phyloP scores from a whole-genome alignment of 2,329 filamentous ascomycete genomes.

The Cordyceps javanica region DNA sequence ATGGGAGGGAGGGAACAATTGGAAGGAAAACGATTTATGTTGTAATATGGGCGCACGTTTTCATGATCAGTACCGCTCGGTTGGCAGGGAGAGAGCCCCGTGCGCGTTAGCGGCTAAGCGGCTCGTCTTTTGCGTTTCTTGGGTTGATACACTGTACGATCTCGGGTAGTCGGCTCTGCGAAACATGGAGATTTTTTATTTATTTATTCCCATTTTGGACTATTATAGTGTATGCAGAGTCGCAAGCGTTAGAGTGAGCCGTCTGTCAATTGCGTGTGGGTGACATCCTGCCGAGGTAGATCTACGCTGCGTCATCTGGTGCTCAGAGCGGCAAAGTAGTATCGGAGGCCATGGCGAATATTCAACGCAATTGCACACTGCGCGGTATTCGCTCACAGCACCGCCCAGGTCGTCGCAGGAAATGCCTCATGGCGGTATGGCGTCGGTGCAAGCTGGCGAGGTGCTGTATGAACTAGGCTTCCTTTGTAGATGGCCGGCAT shows the following conservation, averaged over 20 bases:
- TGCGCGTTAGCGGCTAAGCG: background rate
- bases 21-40: background rate
- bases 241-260: background rate
- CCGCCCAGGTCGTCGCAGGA: background rate
- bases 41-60: conserved; percentile 5
- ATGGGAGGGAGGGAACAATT: background rate
- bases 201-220: no score
- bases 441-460: background rate
- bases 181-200: background rate
- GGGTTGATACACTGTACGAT: background rate
- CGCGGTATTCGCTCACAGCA: background rate
- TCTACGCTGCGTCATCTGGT: background rate
- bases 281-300: background rate
- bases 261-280: background rate
- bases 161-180: background rate
- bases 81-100: background rate
- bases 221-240: background rate
- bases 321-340: background rate
- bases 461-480: background rate
- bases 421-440: conserved; percentile 2
- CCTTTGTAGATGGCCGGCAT: background rate
- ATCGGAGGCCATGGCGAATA: background rate
- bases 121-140: background rate
- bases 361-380: background rate
- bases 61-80: background rate